Base-by-base conservation (phyloP, 768 basidiomycete genomes). In the Trametes meyenii region DNA sequence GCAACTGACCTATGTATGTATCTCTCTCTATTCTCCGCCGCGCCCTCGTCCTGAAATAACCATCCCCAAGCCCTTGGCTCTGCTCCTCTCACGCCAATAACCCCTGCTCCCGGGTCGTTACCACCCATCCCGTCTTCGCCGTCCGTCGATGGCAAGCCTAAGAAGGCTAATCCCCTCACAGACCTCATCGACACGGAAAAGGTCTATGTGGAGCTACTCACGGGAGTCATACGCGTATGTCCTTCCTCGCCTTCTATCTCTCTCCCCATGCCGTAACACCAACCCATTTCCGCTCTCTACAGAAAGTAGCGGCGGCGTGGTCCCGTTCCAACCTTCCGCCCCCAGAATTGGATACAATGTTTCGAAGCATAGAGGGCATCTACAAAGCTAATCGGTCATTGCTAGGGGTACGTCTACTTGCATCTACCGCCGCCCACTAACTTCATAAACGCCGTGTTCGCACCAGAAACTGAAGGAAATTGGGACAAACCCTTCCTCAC, bases 241-340 rank as follows among this genome's bases (percentile, higher is more conserved):
- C 43, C 23, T 36, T 59, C 58, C 23, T 63, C 49, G 39, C 38
- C 26, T 48, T 43, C 36, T 63, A 36, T 38, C 46, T 8, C 42
- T 21, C 26, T 29, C 24, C 33, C 35, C 29, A 35, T 39, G 45
- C 55, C 38, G 50, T 55, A 61, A 43, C 29, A 58, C 40, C 57
- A 44, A 29, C 67, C 64, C 57, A 51, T 70, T 60, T 50, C 14
- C 58, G 59, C 50, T 33, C 38, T 26, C 19, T 56, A 16, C 71
- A 98, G 95, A 94, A 91, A 85, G 91, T 97, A 5, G 97, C 97
- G 11, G 88, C 89, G n/a, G 97, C 97, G 50, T 99, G 97, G 97
- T 97, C 96, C 11, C 81, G 94, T 43, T 84, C 87, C 42, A 98
- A 98, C 73, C 87, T 99, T 40, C 97, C 97, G 17, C 97, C 97